These are phyloP conservation scores for Arthrocladium fulminans DNA, from an alignment of 2,329 filamentous ascomycete species.

Conservation along the genomic window DNA sequence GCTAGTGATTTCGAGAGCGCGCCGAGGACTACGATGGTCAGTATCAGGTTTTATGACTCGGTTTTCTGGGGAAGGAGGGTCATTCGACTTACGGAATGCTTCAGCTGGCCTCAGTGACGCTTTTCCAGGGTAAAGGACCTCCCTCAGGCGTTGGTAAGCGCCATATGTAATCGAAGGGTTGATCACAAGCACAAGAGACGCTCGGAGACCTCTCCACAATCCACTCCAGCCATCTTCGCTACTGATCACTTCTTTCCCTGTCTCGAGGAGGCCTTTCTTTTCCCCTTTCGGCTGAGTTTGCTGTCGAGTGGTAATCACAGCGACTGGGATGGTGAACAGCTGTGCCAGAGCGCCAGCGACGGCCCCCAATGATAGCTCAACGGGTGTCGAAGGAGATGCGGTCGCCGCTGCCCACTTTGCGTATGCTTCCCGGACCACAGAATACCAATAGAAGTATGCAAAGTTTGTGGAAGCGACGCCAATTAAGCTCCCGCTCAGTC, in stretches of 20 bases:
- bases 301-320: slow-evolving; percentile 90
- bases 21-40: slow-evolving; percentile 59
- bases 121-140: slow-evolving; percentile 67
- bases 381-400: slow-evolving; percentile 58
- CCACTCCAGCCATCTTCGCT: slow-evolving; percentile 84
- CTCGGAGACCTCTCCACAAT: slow-evolving; percentile 91
- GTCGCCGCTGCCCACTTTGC: slow-evolving; percentile 41
- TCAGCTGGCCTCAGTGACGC: slow-evolving; percentile 69
- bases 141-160: slow-evolving; percentile 82
- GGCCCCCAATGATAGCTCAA: slow-evolving; percentile 78
- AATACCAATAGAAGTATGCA: slow-evolving; percentile 99
- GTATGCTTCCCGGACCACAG: slow-evolving; percentile 74
- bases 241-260: slow-evolving; percentile 77
- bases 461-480: slow-evolving; percentile 97
- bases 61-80: not conserved
- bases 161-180: slow-evolving; percentile 98
- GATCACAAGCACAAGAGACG: slow-evolving; percentile 86
- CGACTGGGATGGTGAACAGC: slow-evolving; percentile 90
- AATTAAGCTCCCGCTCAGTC: slow-evolving; percentile 75
- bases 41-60: not conserved
- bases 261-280: slow-evolving; percentile 76
- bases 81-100: slow-evolving; percentile 67
- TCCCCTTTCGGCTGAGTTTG: slow-evolving; percentile 83
- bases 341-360: slow-evolving; percentile 84
- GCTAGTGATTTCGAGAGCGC: slow-evolving; percentile 88